A percentile compares a stretch with the other conserved stretches of the same genome.
phyloP scores from a whole-genome alignment of 495 filamentous ascomycete species.

The Annulohypoxylon bovei region DNA sequence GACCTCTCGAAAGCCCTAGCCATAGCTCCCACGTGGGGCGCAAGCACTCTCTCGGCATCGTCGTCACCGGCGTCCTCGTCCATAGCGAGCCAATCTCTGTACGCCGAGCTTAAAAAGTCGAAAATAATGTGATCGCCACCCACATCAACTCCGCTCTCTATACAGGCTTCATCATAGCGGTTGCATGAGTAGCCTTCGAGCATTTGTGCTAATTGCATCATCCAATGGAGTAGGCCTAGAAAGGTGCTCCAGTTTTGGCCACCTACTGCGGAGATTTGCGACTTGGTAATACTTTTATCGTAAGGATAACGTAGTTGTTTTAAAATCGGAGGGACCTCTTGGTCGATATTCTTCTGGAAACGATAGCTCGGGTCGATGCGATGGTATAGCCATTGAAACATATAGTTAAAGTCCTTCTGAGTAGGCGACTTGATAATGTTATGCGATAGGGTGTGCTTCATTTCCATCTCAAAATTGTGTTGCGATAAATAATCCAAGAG shows the following conservation, averaged over 20 bases:
- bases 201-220: slow-evolving; percentile 96
- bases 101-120: slow-evolving; percentile 85
- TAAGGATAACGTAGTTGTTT: slow-evolving; percentile 95
- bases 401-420: slow-evolving; percentile 95
- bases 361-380: slow-evolving; percentile 92
- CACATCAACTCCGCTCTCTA: slow-evolving; percentile 86
- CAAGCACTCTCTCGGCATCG: slow-evolving; percentile 74
- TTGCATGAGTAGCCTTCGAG: slow-evolving; percentile 79
- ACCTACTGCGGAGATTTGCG: slow-evolving; percentile 91
- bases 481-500: slow-evolving; percentile 89
- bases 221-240: slow-evolving; percentile 94
- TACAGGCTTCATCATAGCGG: slow-evolving; percentile 87
- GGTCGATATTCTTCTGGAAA: slow-evolving; percentile 91
- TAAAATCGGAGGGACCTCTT: slow-evolving; percentile 88
- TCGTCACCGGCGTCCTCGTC: slow-evolving; percentile 88
- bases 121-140: slow-evolving; percentile 91
- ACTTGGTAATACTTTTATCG: slow-evolving; percentile 92
- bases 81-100: slow-evolving; percentile 90
- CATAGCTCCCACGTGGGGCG: slow-evolving; percentile 90
- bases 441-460: slow-evolving; percentile 87
- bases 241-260: slow-evolving; percentile 96
- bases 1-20: slow-evolving; percentile 84
- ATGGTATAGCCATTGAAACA: slow-evolving; percentile 98
- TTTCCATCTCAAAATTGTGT: slow-evolving; percentile 96
- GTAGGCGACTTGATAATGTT: slow-evolving; percentile 93